Evolutionary conservation across 1,139 yeast species (phyloP).

Genomic region (Pneumocystis canis): DNA sequence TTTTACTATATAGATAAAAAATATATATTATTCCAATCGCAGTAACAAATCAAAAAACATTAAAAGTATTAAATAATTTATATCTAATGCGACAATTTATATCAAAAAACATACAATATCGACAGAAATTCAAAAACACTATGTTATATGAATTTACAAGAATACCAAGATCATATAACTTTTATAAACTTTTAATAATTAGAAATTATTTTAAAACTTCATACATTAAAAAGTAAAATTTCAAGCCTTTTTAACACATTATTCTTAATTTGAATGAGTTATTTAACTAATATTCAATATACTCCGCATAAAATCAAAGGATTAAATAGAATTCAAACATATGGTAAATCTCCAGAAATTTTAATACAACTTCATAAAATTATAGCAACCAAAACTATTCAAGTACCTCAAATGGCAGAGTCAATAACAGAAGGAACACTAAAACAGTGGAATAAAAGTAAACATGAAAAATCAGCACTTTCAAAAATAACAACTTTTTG

Average conservation of each 20-base stretch:
- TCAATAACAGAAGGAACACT: slow-evolving; percentile 95
- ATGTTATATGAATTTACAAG: background rate
- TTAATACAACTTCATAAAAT: background rate
- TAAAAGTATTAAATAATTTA: background rate
- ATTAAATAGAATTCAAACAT: background rate
- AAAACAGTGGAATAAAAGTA: slow-evolving; percentile 45
- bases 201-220: background rate
- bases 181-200: background rate
- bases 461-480: slow-evolving; percentile 3
- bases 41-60: background rate
- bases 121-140: background rate
- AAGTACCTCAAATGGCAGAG: slow-evolving; percentile 98
- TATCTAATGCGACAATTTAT: background rate
- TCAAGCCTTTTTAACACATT: background rate
- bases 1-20: background rate
- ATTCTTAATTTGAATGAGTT: background rate
- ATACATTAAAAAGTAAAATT: background rate
- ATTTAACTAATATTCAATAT: background rate
- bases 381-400: slow-evolving; percentile 33
- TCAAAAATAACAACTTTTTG: background rate
- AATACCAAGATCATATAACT: background rate
- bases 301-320: background rate
- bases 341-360: background rate
- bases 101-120: background rate
- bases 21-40: background rate